Conservation (phyloP, 2,329 filamentous ascomycete species). For the Massarina eburnea region DNA sequence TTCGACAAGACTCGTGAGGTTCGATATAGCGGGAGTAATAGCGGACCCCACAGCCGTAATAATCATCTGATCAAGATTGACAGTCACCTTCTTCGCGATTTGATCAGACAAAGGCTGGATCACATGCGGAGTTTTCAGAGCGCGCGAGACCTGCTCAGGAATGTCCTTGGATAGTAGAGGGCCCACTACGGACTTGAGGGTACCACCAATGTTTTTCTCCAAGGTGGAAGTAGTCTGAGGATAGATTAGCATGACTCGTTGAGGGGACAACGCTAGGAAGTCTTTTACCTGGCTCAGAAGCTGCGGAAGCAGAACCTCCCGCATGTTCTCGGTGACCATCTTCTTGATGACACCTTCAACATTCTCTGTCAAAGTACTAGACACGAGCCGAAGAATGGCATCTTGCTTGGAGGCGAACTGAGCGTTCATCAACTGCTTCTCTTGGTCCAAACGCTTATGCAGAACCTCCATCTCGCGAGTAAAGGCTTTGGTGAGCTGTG, state of each 20-base stretch:
- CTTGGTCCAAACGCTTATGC: conserved; percentile 67
- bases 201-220: conserved; percentile 69
- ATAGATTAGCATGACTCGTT: conserved; percentile 35
- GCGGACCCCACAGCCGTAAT: conserved; percentile 58
- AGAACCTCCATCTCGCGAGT: conserved; percentile 56
- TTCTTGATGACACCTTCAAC: conserved; percentile 74
- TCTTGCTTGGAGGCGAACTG: conserved; percentile 68
- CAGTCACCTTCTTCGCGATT: conserved; percentile 66
- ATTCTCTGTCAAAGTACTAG: conserved; percentile 68
- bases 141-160: conserved; percentile 66
- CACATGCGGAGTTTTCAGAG: conserved; percentile 73
- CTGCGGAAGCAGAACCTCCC: conserved; percentile 73
- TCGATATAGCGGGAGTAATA: conserved; percentile 66
- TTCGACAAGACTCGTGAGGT: conserved; percentile 69
- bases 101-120: conserved; percentile 72
- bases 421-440: conserved; percentile 66
- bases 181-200: conserved; percentile 67
- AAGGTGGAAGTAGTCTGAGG: conserved; percentile 68
- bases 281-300: conserved; percentile 45
- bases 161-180: conserved; percentile 72
- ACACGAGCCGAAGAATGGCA: conserved; percentile 68
- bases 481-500: conserved; percentile 50
- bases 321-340: conserved; percentile 76
- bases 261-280: neutral
- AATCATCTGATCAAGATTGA: conserved; percentile 68